These are phyloP conservation scores for Stylosanthes scabra DNA, from an alignment of 331 rosid species.

Conservation along the genomic window DNA sequence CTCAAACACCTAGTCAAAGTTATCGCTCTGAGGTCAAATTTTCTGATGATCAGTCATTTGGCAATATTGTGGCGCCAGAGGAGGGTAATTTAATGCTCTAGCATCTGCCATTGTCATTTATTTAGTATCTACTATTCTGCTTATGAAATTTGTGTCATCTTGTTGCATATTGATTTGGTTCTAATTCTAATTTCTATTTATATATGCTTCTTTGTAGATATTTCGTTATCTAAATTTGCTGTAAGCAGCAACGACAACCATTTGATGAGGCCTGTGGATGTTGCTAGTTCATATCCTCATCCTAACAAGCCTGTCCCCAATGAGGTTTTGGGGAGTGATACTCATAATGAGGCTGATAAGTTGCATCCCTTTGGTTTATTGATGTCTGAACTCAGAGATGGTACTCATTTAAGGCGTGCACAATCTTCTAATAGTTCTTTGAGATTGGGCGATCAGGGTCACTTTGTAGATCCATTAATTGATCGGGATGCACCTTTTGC, in stretches of 20 bases:
- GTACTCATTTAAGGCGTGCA: conserved; percentile 60
- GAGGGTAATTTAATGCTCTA: conserved; percentile 54
- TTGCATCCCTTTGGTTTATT: conserved; percentile 75
- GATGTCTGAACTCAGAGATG: conserved; percentile 73
- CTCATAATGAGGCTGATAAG: conserved; percentile 56
- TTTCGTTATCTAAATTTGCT: conserved; percentile 49
- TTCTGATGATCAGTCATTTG: conserved; percentile 48
- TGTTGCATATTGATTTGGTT: conserved; percentile 13
- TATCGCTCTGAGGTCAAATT: conserved; percentile 51
- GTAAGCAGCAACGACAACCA: conserved; percentile 53
- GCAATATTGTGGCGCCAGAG: conserved; percentile 48
- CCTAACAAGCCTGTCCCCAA: conserved; percentile 44
- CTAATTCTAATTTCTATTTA: conserved; percentile 14
- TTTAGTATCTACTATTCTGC: conserved; percentile 21
- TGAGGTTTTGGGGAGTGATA: conserved; percentile 48
- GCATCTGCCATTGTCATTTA: neutral
- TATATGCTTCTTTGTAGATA: conserved; percentile 48
- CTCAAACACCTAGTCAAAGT: conserved; percentile 44
- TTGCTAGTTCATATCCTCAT: conserved; percentile 44
- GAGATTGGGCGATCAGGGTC: conserved; percentile 61
- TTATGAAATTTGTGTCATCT: neutral
- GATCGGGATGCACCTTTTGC: conserved; percentile 50
- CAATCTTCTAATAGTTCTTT: conserved; percentile 59
- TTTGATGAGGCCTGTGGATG: conserved; percentile 48
- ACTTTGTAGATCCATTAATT: conserved; percentile 50